Evolutionary conservation across 2,329 filamentous ascomycete genomes (phyloP).

Genomic region (Paecilomyces variotii): DNA sequence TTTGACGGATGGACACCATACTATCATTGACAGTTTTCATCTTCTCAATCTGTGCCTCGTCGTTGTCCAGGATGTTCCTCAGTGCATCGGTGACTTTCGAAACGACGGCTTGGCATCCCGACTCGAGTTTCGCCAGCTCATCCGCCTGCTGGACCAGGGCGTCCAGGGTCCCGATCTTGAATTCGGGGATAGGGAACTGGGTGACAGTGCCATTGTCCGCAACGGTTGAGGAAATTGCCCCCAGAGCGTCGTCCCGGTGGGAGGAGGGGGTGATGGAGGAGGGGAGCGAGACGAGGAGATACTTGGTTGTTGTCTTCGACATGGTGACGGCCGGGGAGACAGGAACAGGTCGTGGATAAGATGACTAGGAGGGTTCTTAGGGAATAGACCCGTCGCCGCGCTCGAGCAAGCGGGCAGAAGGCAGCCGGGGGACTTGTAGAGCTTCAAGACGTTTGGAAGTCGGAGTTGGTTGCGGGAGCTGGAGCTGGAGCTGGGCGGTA

Average conservation of each 20-base stretch:
- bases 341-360: background rate
- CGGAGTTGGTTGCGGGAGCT: constrained; percentile 2
- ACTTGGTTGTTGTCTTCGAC: constrained; percentile 48
- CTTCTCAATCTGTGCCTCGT: constrained; percentile 71
- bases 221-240: constrained; percentile 64
- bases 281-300: constrained; percentile 84
- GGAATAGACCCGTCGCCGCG: constrained; percentile 12
- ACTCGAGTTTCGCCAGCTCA: constrained; percentile 81
- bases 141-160: constrained; percentile 93
- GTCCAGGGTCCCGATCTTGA: constrained; percentile 97
- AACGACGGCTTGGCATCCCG: constrained; percentile 71
- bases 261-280: constrained; percentile 75
- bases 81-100: constrained; percentile 83
- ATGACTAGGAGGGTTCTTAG: constrained; percentile 1
- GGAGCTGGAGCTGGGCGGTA: background rate
- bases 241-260: constrained; percentile 73
- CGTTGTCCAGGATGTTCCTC: constrained; percentile 71
- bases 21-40: constrained; percentile 94
- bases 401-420: constrained; percentile 16
- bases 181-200: constrained; percentile 77
- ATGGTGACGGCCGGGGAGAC: constrained; percentile 17
- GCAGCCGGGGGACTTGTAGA: constrained; percentile 3
- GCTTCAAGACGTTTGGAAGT: constrained; percentile 2
- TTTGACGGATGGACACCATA: constrained; percentile 37
- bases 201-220: constrained; percentile 67